Evolutionary conservation across 2,329 filamentous ascomycete genomes (phyloP).

Genomic region (Aureobasidium sp.): DNA sequence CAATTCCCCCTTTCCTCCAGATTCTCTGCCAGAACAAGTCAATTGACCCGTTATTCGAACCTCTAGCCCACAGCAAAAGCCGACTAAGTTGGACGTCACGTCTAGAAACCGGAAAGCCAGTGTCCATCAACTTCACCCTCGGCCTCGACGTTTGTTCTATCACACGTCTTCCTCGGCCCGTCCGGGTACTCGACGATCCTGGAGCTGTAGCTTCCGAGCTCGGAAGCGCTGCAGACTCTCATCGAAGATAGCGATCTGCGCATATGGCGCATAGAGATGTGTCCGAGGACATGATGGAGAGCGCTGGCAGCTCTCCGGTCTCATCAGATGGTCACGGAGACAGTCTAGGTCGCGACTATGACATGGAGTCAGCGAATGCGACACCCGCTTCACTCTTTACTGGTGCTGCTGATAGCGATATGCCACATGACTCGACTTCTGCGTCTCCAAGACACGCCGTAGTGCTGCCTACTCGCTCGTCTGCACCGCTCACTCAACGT

Average conservation of each 20-base stretch:
- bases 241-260: neutral
- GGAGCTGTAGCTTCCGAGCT: neutral
- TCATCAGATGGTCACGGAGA: neutral
- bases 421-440: neutral
- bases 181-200: neutral
- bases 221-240: neutral
- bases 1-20: constrained; percentile 5
- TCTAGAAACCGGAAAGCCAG: constrained; percentile 4
- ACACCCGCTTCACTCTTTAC: constrained; percentile 4
- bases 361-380: neutral
- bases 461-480: neutral
- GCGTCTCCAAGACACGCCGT: constrained; percentile 1
- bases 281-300: neutral
- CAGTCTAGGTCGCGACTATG: neutral
- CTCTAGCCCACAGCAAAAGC: constrained; percentile 5
- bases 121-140: neutral
- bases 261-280: neutral
- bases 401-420: neutral
- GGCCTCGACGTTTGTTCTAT: neutral
- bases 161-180: neutral
- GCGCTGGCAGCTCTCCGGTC: constrained; percentile 6
- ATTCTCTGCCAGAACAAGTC: neutral
- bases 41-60: constrained; percentile 11
- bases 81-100: constrained; percentile 11
- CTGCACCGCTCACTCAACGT: neutral